Conservation (phyloP, 1,139 yeast species). For the Saccharomyces hybrid region DNA sequence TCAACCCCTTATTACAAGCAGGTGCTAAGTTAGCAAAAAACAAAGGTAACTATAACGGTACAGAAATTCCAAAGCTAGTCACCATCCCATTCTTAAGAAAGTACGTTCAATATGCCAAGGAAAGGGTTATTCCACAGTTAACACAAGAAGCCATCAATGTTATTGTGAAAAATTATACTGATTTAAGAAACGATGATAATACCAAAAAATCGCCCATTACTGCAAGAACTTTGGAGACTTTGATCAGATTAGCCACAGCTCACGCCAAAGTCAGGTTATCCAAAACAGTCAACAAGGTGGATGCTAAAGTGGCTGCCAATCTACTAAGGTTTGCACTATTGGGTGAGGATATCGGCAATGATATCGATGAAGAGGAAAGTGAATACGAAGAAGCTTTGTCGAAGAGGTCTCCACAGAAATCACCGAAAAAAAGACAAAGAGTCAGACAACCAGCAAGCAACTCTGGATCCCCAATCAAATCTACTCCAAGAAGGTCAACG, state of each 20-base stretch:
- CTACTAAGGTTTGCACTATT: constrained; percentile 79
- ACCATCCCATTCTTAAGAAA: constrained; percentile 84
- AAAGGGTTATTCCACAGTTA: constrained; percentile 74
- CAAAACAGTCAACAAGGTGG: constrained; percentile 61
- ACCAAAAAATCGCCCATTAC: constrained; percentile 92
- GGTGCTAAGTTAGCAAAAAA: constrained; percentile 47
- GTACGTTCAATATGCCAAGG: constrained; percentile 90
- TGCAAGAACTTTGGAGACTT: constrained; percentile 94
- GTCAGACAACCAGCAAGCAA: constrained; percentile 11
- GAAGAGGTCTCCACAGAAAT: constrained; percentile 27
- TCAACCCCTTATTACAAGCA: constrained; percentile 74
- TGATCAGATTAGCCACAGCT: constrained; percentile 92
- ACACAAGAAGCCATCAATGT: constrained; percentile 73
- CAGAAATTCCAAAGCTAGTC: constrained; percentile 52
- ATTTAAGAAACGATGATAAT: constrained; percentile 73
- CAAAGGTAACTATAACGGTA: constrained; percentile 34
- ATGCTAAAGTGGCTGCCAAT: constrained; percentile 83
- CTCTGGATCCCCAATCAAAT: constrained; percentile 19
- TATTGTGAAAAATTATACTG: constrained; percentile 73
- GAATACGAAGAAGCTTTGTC: constrained; percentile 17
- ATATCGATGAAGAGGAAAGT: constrained; percentile 25
- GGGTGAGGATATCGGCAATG: constrained; percentile 34
- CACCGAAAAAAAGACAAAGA: constrained; percentile 31
- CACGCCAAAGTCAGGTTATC: constrained; percentile 93
- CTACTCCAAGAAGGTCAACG: constrained; percentile 13